Base-by-base conservation (phyloP, 1,284 basidiomycete genomes). In the Schizophyllum commune region DNA sequence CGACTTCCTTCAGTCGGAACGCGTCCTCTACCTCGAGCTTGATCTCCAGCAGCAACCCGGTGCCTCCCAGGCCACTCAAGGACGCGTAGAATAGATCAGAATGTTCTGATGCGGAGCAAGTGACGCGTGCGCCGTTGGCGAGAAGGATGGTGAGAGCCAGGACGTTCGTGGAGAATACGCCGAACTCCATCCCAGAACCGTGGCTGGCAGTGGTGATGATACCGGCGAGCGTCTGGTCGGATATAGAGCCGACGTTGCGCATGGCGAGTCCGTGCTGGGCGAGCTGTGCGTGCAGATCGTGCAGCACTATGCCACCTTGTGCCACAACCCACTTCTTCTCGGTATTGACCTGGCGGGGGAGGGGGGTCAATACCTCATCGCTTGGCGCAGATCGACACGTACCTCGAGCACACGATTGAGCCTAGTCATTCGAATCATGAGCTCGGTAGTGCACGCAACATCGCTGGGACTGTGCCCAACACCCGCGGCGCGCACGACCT, bases 391-490 rank as follows among this genome's bases (percentile, higher is more conserved):
- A 17, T 47, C 21, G 59, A 52, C 59, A 61, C 90, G 72, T 73
- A 95, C 93, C 79, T 89, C 84, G 54, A 94, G 71, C 27, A 94
- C 72, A 34, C 81, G 78, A 71, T 88, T 81, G 61, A 96, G 75
- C 67, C 82, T 85, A 60, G 86, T 85, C 66, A 90, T 92, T 57
- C 89, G 83, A 60, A 96, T 73, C 83, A 97, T 89, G 76, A 86
- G 95, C 13, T 87, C 92, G 58, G 79, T 82, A 0, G 92, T 95
- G 74, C 93, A 96, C 0, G 91, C 89, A 57, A 99, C 80, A 75
- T 98, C 96, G 71, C 90, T 93, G 9, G 96, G 97, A 67, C 90
- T 92, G 75, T 98, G 96, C 0, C 95, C 95, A 2, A 94, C 86
- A 5, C 96, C 96, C 20, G 89, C 89, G 0, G 92, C 91, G 60